Evolutionary conservation across 179 eudicot genomes (phyloP).

Genomic region (Monotropa hypopitys): DNA sequence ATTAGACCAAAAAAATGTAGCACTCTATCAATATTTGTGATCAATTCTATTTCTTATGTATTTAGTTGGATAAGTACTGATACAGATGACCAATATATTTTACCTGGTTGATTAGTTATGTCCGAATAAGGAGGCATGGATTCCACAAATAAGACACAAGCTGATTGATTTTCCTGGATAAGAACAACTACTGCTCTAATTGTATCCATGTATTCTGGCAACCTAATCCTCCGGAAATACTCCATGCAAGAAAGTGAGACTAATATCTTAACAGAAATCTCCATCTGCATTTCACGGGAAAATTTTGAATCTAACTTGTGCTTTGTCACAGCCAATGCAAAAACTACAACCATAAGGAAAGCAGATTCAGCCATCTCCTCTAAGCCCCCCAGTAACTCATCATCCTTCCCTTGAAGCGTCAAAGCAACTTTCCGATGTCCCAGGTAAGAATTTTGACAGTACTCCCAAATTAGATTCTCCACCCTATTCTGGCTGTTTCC

Average conservation of each 20-base stretch:
- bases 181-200: constrained; percentile 46
- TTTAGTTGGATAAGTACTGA: neutral
- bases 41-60: neutral
- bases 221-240: constrained; percentile 71
- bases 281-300: constrained; percentile 33
- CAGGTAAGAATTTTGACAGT: constrained; percentile 52
- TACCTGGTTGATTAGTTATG: constrained; percentile 40
- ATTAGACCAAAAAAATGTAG: neutral
- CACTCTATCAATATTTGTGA: neutral
- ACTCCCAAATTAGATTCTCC: constrained; percentile 65
- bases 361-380: constrained; percentile 90
- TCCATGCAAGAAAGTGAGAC: constrained; percentile 84
- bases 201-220: constrained; percentile 86
- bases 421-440: constrained; percentile 55
- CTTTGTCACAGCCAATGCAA: constrained; percentile 79
- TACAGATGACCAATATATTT: neutral
- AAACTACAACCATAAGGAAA: constrained; percentile 86
- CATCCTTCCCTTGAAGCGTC: constrained; percentile 37
- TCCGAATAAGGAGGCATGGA: constrained; percentile 72
- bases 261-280: constrained; percentile 54
- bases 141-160: constrained; percentile 57
- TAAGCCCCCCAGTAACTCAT: constrained; percentile 45
- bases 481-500: constrained; percentile 45
- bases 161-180: constrained; percentile 64
- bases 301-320: constrained; percentile 36